Conservation (phyloP, 768 basidiomycete genomes). For the Panaeolus papilionaceus region DNA sequence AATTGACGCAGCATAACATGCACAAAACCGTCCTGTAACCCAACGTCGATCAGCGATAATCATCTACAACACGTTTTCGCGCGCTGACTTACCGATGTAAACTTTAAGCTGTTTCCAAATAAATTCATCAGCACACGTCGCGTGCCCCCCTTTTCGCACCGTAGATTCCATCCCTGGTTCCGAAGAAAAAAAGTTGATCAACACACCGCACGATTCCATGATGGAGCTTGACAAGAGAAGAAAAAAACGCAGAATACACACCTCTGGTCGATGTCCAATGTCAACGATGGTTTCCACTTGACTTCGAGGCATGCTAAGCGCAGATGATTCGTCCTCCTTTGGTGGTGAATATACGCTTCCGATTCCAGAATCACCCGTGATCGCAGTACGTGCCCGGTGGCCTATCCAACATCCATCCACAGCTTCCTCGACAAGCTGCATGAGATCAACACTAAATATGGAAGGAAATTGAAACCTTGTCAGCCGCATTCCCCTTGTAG, state of each 20-base stretch:
- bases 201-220: background rate
- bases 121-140: slow-evolving; percentile 93
- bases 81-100: slow-evolving; percentile 68
- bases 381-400: slow-evolving; percentile 78
- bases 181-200: background rate
- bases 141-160: slow-evolving; percentile 92
- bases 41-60: slow-evolving; percentile 15
- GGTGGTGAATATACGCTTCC: slow-evolving; percentile 94
- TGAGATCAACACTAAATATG: slow-evolving; percentile 66
- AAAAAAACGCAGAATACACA: slow-evolving; percentile 37
- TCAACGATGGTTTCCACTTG: slow-evolving; percentile 91
- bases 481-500: slow-evolving; percentile 11
- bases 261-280: slow-evolving; percentile 74
- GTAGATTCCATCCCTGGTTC: slow-evolving; percentile 80
- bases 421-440: slow-evolving; percentile 86
- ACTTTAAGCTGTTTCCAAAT: slow-evolving; percentile 93
- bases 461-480: slow-evolving; percentile 17
- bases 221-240: background rate
- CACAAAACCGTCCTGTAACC: slow-evolving; percentile 77
- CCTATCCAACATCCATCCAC: slow-evolving; percentile 97
- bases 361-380: slow-evolving; percentile 76
- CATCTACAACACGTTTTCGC: slow-evolving; percentile 7
- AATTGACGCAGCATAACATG: slow-evolving; percentile 84
- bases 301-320: slow-evolving; percentile 46
- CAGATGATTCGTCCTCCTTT: slow-evolving; percentile 53